phyloP scores from a whole-genome alignment of 164 flowering plant species.

The Vitis labrusca region DNA sequence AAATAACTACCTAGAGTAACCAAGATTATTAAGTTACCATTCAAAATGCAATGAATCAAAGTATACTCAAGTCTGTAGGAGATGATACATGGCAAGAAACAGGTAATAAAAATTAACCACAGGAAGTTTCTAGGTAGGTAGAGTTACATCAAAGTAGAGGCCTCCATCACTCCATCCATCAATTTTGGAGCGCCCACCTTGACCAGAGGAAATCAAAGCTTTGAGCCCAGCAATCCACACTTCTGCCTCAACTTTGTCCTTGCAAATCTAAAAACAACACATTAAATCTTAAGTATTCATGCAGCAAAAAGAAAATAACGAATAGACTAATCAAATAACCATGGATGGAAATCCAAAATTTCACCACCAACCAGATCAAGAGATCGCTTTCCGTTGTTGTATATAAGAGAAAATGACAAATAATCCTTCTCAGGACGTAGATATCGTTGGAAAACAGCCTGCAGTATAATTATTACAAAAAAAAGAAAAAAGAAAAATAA shows the following conservation, averaged over 20 bases:
- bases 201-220: slow-evolving; percentile 73
- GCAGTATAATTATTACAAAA: slow-evolving; percentile 6
- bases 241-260: slow-evolving; percentile 95
- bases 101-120: not conserved
- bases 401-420: slow-evolving; percentile 89
- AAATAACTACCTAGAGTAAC: not conserved
- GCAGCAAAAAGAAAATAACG: slow-evolving; percentile 2
- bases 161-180: slow-evolving; percentile 96
- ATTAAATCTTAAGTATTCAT: not conserved
- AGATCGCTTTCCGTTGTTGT: slow-evolving; percentile 85
- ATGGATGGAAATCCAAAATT: not conserved
- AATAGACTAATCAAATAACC: slow-evolving; percentile 7
- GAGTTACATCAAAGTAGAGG: slow-evolving; percentile 68
- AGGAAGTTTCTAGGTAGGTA: slow-evolving; percentile 4
- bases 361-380: slow-evolving; percentile 81
- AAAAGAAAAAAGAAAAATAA: slow-evolving; percentile 2
- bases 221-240: slow-evolving; percentile 93
- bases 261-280: slow-evolving; percentile 68
- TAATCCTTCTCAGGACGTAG: slow-evolving; percentile 93
- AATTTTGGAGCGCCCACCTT: slow-evolving; percentile 90
- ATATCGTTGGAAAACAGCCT: slow-evolving; percentile 87
- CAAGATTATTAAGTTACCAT: too few species aligned
- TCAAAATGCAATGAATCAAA: not conserved
- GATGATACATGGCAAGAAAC: not conserved
- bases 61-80: not conserved